Conservation (phyloP, 2,329 filamentous ascomycete genomes). For the Fusarium sublunatum region DNA sequence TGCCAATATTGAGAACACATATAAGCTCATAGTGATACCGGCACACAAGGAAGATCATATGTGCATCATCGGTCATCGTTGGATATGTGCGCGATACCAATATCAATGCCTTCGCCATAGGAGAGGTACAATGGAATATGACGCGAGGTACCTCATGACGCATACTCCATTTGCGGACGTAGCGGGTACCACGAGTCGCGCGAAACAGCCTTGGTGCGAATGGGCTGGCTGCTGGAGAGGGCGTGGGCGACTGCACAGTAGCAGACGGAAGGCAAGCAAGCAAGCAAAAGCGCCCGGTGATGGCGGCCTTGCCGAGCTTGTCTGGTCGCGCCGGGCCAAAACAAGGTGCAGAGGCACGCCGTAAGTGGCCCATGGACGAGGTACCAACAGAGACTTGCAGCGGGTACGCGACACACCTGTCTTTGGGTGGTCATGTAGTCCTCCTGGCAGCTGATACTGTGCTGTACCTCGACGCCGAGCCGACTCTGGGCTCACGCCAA, state of each 20-base stretch:
- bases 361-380: conserved; percentile 45
- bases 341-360: conserved; percentile 43
- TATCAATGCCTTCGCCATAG: neutral
- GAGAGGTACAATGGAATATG: conserved; percentile 8
- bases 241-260: conserved; percentile 8
- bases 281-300: conserved; percentile 38
- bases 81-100: conserved; percentile 7
- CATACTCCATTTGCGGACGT: conserved; percentile 44
- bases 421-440: conserved; percentile 50
- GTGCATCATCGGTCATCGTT: conserved; percentile 36
- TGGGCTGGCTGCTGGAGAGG: conserved; percentile 13
- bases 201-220: conserved; percentile 29
- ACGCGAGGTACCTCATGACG: conserved; percentile 38
- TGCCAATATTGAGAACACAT: too few species aligned
- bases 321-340: conserved; percentile 44
- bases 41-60: conserved; percentile 28
- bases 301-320: conserved; percentile 42
- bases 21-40: too few species aligned
- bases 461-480: conserved; percentile 48
- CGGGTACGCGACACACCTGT: conserved; percentile 54
- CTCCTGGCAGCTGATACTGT: conserved; percentile 52
- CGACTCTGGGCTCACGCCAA: conserved; percentile 31
- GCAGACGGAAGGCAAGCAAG: conserved; percentile 12
- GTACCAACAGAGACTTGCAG: conserved; percentile 52
- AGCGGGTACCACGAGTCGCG: conserved; percentile 44